These are phyloP conservation scores for Xylaria sp. DNA, from an alignment of 2,329 filamentous ascomycete species.

Conservation along the genomic window DNA sequence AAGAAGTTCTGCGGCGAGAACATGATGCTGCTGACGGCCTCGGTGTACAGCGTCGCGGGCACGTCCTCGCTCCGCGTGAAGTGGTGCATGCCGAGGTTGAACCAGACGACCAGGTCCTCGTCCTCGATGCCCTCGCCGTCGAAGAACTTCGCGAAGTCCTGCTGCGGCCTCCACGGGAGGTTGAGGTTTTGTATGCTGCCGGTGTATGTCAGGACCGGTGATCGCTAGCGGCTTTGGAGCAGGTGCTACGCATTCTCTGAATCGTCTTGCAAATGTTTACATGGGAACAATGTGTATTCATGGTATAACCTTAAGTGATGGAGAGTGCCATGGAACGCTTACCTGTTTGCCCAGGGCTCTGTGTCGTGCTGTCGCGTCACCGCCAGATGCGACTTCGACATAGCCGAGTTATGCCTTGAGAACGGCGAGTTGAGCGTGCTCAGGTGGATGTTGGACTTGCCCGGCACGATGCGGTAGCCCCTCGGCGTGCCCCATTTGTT, in stretches of 20 bases:
- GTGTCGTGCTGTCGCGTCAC: conserved; percentile 49
- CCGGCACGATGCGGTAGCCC: conserved; percentile 47
- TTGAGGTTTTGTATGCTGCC: conserved; percentile 38
- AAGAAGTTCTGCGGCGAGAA: conserved; percentile 45
- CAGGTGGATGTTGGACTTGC: conserved; percentile 40
- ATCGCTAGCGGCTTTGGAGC: no score
- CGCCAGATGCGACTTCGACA: conserved; percentile 42
- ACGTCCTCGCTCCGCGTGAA: conserved; percentile 46
- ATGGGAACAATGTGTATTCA: no score
- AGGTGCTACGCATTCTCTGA: no score
- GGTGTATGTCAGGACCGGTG: no score
- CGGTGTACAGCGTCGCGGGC: conserved; percentile 40
- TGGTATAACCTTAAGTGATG: no score
- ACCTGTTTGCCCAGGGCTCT: conserved; percentile 45
- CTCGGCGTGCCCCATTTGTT: conserved; percentile 46
- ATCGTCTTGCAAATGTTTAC: no score
- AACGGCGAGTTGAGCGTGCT: conserved; percentile 41
- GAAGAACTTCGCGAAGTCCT: conserved; percentile 48
- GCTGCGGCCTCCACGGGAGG: conserved; percentile 39
- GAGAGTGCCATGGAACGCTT: no score
- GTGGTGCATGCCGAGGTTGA: conserved; percentile 57
- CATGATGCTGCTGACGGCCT: conserved; percentile 44
- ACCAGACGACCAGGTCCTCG: conserved; percentile 49
- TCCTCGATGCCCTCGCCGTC: conserved; percentile 47
- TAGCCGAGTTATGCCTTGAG: conserved; percentile 38